Evolutionary conservation across 106 monocot species (phyloP), one percentile per base, ranked within the genome.

Genomic region (Dendrobium huoshanense): DNA sequence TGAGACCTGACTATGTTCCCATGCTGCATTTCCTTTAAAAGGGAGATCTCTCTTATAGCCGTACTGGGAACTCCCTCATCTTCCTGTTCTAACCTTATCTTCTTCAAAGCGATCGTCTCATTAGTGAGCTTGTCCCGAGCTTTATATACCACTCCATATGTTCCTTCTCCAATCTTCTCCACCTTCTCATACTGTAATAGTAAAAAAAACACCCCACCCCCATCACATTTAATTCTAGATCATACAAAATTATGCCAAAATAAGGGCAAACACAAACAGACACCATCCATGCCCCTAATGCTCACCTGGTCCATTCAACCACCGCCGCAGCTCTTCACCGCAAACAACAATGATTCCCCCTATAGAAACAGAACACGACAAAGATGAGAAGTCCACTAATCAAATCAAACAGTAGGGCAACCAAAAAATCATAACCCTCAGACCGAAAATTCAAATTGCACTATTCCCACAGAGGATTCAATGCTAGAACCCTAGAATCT

Each of bases 121-220:
- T 92, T 92, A 9, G 89, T 92, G 55, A 81, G 31, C 59, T 83
- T 84, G 77, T 92, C 92, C 19, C 89, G 79, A 64, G 89, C 92
- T 73, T 88, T 92, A 74, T 92, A 92, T 44, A 96, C 96, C 58
- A 96, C 96, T 10, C 96, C 96, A n/a, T 96, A 96, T 2, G 94
- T 96, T 81, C 96, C 89, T 84, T 89, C 89, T 45, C 89, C 89
- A 65, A 89, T 89, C 85, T 89, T 89, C 87, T 89, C 89, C 73
- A 85, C 87, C 56, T 75, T 85, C 82, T 85, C 85, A 75, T 85
- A 85, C 85, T 85, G 59, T 44, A 43, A n/a, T 13, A 74, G 43
- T 43, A 41, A 44, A 42, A 5, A 41, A 74, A 31, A 70, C 13
- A 70, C 40, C 43, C 15, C 74, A 1, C 1, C 11, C 29, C 8